phyloP scores from a whole-genome alignment of 768 basidiomycete species.

The Polyporus arcularius region DNA sequence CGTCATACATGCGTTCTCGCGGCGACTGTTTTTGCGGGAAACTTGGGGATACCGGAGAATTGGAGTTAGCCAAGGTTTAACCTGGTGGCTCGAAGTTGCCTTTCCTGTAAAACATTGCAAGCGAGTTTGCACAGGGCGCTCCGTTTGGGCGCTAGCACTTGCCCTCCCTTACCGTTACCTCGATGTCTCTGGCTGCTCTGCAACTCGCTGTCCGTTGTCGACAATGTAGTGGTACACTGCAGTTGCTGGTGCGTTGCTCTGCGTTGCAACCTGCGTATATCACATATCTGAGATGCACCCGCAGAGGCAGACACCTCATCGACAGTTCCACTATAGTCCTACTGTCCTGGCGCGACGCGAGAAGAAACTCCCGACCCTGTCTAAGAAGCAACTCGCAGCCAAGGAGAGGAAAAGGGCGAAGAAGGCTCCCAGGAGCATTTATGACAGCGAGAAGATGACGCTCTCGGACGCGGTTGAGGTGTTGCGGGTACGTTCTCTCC shows the following conservation, averaged over 20 bases:
- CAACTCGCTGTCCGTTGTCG: conserved; percentile 18
- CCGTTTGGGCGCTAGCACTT: not conserved
- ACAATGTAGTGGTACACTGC: conserved; percentile 12
- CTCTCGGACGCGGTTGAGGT: conserved; percentile 68
- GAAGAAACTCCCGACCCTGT: conserved; percentile 49
- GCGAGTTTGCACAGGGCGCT: not conserved
- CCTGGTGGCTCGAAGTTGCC: not conserved
- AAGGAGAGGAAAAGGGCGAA: conserved; percentile 61
- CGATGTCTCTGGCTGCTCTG: conserved; percentile 14
- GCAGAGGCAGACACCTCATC: conserved; percentile 23
- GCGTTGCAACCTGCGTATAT: no score
- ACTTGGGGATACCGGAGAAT: no score
- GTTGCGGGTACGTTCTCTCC: conserved; percentile 54
- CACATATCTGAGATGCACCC: not conserved
- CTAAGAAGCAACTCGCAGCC: conserved; percentile 68
- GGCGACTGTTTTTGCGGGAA: no score
- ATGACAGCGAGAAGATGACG: conserved; percentile 66
- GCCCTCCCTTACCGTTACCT: not conserved
- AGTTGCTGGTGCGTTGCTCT: conserved; percentile 3
- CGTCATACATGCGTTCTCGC: no score
- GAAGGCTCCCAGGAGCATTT: conserved; percentile 53
- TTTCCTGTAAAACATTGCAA: conserved; percentile 4
- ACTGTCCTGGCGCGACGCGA: conserved; percentile 49
- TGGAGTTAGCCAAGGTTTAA: not conserved
- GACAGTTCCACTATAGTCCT: conserved; percentile 56